Base-by-base conservation (phyloP, 2,329 filamentous ascomycete genomes). In the Tolypocladium guangdongense region DNA sequence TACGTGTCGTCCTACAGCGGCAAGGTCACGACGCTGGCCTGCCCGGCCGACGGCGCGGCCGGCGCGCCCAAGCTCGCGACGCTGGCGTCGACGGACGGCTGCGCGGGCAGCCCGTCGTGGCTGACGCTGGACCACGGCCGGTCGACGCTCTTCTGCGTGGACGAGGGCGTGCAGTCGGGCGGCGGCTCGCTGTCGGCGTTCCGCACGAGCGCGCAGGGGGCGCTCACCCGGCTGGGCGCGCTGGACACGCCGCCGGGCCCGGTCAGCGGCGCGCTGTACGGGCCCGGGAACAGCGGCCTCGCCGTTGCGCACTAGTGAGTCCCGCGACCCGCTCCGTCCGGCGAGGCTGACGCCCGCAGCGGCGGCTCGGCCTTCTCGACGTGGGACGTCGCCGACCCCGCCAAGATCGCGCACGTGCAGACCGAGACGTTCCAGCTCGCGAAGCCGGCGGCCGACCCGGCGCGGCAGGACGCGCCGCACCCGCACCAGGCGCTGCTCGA, bases 401-500 rank as follows among this genome's bases (percentile, higher is more conserved):
- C 57, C 36, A 58, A 63, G 10, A 62, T 78, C 18, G 58, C 62
- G 10, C 57, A 68, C 35, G 56, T 75, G 35, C 63, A 74, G 54
- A 66, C 67, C 51, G 61, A 69, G 53, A 67, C 65, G 1, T 80
- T 71, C 62, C 66, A 63, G 51, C 63, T 77, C 56, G 56, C 60
- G 11, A 60, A 65, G 8, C 67, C 71, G 4, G 71, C 72, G 1
- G 62, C 71, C 36, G 63, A 69, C 52, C 63, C 69, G 2, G 63
- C 67, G 6, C 77, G 79, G 51, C 81, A 87, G 66, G 72, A 78
- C 43, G 71, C 74, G 7, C 71, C 83, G 3, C 82, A 85, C 62
- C 83, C 83, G 20, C 84, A 88, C 66, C 70, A 85, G 62, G 76
- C 79, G n/a, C 64, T 86, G 51, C 63, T 84, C 36, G 85, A 88